Conservation (phyloP, 768 basidiomycete genomes). For the Jaapia argillacea region DNA sequence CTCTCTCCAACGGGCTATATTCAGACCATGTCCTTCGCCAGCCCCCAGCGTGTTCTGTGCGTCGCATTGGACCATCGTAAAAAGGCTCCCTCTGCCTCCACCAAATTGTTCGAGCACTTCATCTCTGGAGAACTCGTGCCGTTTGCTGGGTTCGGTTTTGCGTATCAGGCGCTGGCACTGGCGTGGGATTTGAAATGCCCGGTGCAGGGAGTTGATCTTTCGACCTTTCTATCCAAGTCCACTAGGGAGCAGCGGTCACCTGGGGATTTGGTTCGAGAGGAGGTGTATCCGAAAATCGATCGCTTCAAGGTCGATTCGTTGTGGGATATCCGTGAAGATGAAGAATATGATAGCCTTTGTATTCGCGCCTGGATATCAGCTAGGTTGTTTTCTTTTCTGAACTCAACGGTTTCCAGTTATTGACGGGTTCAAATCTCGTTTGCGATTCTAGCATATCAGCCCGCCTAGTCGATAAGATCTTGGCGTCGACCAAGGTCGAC, state of each 20-base stretch:
- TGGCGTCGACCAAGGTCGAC: no score
- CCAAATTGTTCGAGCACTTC: conserved; percentile 1
- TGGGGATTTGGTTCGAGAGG: conserved; percentile 15
- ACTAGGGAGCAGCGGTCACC: conserved; percentile 16
- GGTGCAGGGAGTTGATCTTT: conserved; percentile 28
- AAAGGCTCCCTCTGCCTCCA: neutral
- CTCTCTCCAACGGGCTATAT: neutral
- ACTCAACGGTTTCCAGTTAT: conserved; percentile 2
- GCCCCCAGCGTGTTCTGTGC: neutral
- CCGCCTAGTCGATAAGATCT: no score
- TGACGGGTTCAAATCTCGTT: neutral
- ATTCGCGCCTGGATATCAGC: conserved; percentile 31
- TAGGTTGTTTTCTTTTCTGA: no score
- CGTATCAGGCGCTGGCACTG: conserved; percentile 22
- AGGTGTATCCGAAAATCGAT: conserved; percentile 8
- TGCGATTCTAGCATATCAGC: no score
- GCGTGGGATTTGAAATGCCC: conserved; percentile 15
- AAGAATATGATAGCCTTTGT: conserved; percentile 17
- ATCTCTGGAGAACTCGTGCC: conserved; percentile 9
- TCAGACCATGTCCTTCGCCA: neutral
- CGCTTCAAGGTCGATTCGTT: conserved; percentile 13
- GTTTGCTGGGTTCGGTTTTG: conserved; percentile 28
- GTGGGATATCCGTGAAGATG: conserved; percentile 24
- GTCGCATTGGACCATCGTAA: neutral
- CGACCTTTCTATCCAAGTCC: conserved; percentile 15